Conservation (phyloP, 495 filamentous ascomycete species). For the Gamarada debralockiae region DNA sequence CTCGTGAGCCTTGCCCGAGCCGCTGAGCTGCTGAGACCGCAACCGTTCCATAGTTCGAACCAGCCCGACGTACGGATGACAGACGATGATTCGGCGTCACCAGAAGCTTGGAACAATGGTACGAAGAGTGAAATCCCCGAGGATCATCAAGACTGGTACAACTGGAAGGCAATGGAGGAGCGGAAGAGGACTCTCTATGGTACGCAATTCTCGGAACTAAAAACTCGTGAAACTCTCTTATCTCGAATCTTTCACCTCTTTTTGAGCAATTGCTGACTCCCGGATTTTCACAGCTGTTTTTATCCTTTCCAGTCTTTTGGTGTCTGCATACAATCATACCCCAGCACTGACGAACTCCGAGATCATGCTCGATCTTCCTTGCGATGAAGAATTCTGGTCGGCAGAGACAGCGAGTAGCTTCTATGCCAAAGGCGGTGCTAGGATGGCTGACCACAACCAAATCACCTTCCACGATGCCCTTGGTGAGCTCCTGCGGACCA, state of each 20-base stretch:
- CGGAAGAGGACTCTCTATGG: slow-evolving; percentile 91
- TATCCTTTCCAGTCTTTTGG: slow-evolving; percentile 82
- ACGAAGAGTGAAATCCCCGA: slow-evolving; percentile 45
- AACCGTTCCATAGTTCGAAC: slow-evolving; percentile 10
- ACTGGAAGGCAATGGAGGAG: slow-evolving; percentile 87
- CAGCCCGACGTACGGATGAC: slow-evolving; percentile 40
- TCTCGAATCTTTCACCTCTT: too few species aligned
- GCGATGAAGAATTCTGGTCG: slow-evolving; percentile 88
- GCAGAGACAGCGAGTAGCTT: slow-evolving; percentile 79
- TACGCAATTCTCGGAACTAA: too few species aligned
- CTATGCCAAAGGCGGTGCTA: slow-evolving; percentile 67
- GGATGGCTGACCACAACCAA: slow-evolving; percentile 59
- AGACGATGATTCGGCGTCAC: slow-evolving; percentile 33
- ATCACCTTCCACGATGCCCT: slow-evolving; percentile 73
- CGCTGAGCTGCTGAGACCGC: slow-evolving; percentile 65
- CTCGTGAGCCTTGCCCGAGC: slow-evolving; percentile 87
- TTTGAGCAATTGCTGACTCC: too few species aligned
- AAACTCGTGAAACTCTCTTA: too few species aligned
- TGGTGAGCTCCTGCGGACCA: slow-evolving; percentile 73
- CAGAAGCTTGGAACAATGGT: slow-evolving; percentile 30
- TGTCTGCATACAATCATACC: slow-evolving; percentile 88
- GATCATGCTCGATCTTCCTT: slow-evolving; percentile 85
- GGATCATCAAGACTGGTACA: slow-evolving; percentile 79
- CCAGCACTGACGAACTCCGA: slow-evolving; percentile 94
- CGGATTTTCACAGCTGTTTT: too few species aligned